phyloP scores from a whole-genome alignment of 2,329 filamentous ascomycete species.

The Fusarium setosum region DNA sequence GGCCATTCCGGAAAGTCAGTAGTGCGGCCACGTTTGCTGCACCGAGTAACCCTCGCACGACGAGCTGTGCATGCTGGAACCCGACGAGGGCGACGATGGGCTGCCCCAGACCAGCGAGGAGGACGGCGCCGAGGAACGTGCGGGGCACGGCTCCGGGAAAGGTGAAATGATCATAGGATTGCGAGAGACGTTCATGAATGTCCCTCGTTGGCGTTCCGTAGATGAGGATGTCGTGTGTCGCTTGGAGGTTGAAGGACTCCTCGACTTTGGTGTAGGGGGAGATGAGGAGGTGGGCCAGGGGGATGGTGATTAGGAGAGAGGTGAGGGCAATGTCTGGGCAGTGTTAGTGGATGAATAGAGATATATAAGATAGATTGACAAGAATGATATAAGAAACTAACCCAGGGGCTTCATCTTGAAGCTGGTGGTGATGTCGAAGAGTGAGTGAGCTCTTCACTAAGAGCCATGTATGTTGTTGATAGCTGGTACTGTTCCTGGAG shows the following conservation, averaged over 20 bases:
- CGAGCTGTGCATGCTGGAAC: slow-evolving; percentile 66
- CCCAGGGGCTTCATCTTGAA: slow-evolving; percentile 38
- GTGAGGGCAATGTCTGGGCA: slow-evolving; percentile 39
- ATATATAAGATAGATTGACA: not conserved
- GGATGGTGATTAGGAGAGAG: slow-evolving; percentile 63
- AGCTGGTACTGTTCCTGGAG: not conserved
- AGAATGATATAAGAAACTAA: not conserved
- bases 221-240: slow-evolving; percentile 86
- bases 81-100: slow-evolving; percentile 70
- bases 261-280: slow-evolving; percentile 97
- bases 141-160: slow-evolving; percentile 94
- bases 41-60: slow-evolving; percentile 83
- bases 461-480: not conserved
- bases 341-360: not conserved
- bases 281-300: slow-evolving; percentile 74
- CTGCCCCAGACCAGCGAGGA: slow-evolving; percentile 78
- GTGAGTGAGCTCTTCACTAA: not conserved
- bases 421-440: slow-evolving; percentile 1
- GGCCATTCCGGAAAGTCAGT: slow-evolving; percentile 70
- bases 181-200: slow-evolving; percentile 63
- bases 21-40: slow-evolving; percentile 79
- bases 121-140: slow-evolving; percentile 85
- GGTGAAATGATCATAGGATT: slow-evolving; percentile 86
- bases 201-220: slow-evolving; percentile 79
- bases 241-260: slow-evolving; percentile 98